Evolutionary conservation across 495 filamentous ascomycete species (phyloP).

Genomic region (Pyrenopolyporus hunteri): DNA sequence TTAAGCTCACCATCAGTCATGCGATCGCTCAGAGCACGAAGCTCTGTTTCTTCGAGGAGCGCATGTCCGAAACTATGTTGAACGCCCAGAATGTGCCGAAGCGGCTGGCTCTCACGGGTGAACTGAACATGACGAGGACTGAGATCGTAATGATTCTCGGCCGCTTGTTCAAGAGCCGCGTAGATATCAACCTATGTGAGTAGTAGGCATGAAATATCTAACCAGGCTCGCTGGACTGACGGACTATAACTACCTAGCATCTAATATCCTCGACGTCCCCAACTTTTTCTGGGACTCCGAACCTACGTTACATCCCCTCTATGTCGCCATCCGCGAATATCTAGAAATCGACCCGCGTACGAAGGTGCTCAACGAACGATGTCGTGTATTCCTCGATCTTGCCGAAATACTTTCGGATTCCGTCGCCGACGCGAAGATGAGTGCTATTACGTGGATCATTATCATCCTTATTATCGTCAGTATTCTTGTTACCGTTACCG

Average conservation of each 20-base stretch:
- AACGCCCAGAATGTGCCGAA: slow-evolving; percentile 92
- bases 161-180: slow-evolving; percentile 86
- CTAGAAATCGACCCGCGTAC: slow-evolving; percentile 95
- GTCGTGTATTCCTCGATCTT: slow-evolving; percentile 93
- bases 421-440: slow-evolving; percentile 93
- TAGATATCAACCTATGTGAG: slow-evolving; percentile 98
- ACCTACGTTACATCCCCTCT: slow-evolving; percentile 92
- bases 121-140: slow-evolving; percentile 87
- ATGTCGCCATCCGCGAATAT: slow-evolving; percentile 94
- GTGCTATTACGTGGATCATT: slow-evolving; percentile 94
- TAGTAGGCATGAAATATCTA: slow-evolving; percentile 17
- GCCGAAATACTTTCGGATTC: slow-evolving; percentile 93
- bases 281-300: slow-evolving; percentile 99
- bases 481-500: slow-evolving; percentile 87
- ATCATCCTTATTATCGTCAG: slow-evolving; percentile 91
- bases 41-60: slow-evolving; percentile 93
- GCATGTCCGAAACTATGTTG: slow-evolving; percentile 92
- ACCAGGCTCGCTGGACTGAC: slow-evolving; percentile 25
- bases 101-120: slow-evolving; percentile 83
- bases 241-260: slow-evolving; percentile 64
- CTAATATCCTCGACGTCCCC: slow-evolving; percentile 95
- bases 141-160: slow-evolving; percentile 94
- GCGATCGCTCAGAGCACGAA: slow-evolving; percentile 98
- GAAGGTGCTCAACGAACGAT: slow-evolving; percentile 94
- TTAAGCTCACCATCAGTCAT: slow-evolving; percentile 95